A percentile compares a stretch with the other conserved stretches of the same genome.
phyloP scores from a whole-genome alignment of 179 eudicot species.

The Corrigiola litoralis region DNA sequence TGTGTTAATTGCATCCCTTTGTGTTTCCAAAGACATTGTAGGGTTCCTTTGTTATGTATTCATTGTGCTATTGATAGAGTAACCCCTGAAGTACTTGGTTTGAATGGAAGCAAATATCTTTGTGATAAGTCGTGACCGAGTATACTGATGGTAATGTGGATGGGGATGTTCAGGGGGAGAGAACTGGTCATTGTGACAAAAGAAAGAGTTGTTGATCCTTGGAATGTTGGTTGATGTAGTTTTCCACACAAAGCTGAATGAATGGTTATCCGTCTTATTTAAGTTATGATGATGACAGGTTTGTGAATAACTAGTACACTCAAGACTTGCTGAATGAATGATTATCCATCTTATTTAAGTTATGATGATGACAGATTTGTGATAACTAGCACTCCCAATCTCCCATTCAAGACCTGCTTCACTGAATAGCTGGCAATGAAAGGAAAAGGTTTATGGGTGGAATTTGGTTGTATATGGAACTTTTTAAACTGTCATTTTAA shows the following conservation, averaged over 20 bases:
- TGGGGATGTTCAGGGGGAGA: no score
- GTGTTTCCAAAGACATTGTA: no score
- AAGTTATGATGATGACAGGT: conserved; percentile 6
- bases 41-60: no score
- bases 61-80: no score
- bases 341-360: background rate
- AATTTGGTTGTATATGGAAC: conserved; percentile 11
- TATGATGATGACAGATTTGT: conserved; percentile 6
- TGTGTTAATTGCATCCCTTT: no score
- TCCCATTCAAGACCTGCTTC: no score
- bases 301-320: background rate
- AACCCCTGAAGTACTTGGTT: no score
- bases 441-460: conserved; percentile 7
- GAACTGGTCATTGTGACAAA: no score
- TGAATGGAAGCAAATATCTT: no score
- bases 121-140: no score
- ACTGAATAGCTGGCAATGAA: conserved; percentile 16
- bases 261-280: background rate
- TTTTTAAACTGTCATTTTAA: conserved; percentile 19
- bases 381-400: background rate
- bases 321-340: background rate
- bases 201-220: background rate
- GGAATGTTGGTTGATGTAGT: background rate
- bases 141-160: no score
- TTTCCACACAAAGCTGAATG: no score